Conservation (phyloP, 805 yeast genomes). For the Scheffersomyces stipitis region DNA sequence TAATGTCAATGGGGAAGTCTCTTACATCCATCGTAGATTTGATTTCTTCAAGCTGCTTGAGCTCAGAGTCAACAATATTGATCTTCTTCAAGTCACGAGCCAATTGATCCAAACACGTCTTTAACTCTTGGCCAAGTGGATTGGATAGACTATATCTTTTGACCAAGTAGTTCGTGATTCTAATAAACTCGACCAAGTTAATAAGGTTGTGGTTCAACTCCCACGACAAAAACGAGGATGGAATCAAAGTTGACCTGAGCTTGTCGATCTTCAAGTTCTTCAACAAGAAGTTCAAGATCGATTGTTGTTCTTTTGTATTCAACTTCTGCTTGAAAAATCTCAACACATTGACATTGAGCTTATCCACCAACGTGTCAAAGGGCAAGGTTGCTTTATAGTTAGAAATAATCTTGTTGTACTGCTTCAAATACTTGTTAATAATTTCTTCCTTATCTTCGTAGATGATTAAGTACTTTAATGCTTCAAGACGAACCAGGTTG, state of each 20-base stretch:
- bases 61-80: background rate
- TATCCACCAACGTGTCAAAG: conserved; percentile 27
- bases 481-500: conserved; percentile 26
- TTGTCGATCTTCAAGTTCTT: conserved; percentile 33
- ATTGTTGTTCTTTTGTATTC: conserved; percentile 18
- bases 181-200: conserved; percentile 9
- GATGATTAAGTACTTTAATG: conserved; percentile 41
- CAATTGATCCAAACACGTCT: conserved; percentile 1
- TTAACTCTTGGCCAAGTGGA: conserved; percentile 10
- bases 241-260: conserved; percentile 16
- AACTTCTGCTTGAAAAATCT: conserved; percentile 21
- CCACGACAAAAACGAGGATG: conserved; percentile 12
- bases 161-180: conserved; percentile 4
- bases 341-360: conserved; percentile 26
- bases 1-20: too few species aligned
- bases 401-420: conserved; percentile 23
- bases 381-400: background rate
- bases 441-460: conserved; percentile 28
- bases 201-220: conserved; percentile 17
- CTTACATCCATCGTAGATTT: background rate
- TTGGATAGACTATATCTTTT: conserved; percentile 15
- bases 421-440: conserved; percentile 21
- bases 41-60: background rate
- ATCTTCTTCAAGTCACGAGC: background rate
- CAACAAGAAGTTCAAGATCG: conserved; percentile 24